A percentile compares a stretch with the other conserved stretches of the same genome.
Evolutionary conservation across 441 rosid species (phyloP).

Genomic region (Raphanus hybrid): DNA sequence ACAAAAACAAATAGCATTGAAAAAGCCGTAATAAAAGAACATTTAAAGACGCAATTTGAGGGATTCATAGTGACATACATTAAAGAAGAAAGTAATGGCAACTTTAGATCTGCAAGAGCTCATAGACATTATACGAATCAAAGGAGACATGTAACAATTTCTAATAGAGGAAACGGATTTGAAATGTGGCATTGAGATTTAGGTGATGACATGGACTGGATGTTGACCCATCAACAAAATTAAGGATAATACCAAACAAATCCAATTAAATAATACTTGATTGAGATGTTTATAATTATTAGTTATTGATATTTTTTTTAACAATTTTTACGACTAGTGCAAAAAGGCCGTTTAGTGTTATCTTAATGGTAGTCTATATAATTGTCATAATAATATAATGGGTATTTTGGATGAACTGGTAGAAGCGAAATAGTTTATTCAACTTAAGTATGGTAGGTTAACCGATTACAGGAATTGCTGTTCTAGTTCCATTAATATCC

Average conservation of each 20-base stretch:
- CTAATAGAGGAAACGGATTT: conserved; percentile 75
- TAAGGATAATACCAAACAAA: conserved; percentile 84
- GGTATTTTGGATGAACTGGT: conserved; percentile 42
- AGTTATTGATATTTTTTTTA: conserved; percentile 11
- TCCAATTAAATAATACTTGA: conserved; percentile 49
- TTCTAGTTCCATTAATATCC: conserved; percentile 21
- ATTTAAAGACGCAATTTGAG: neutral
- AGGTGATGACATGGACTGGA: conserved; percentile 93
- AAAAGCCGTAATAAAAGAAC: neutral
- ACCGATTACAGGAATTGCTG: conserved; percentile 33
- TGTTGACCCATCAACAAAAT: conserved; percentile 92
- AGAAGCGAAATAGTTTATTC: conserved; percentile 35
- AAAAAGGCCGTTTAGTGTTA: conserved; percentile 32
- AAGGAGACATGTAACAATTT: conserved; percentile 40
- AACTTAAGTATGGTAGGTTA: conserved; percentile 34
- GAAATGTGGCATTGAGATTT: conserved; percentile 75
- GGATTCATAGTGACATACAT: conserved; percentile 19
- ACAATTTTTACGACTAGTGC: conserved; percentile 21
- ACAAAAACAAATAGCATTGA: neutral
- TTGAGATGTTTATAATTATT: conserved; percentile 33
- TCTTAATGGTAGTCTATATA: conserved; percentile 34
- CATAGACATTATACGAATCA: conserved; percentile 30
- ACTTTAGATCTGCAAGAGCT: conserved; percentile 34
- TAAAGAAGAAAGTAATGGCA: conserved; percentile 17
- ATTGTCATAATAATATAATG: conserved; percentile 36